Conservation (phyloP, 805 yeast genomes). For the Lachancea meyersii region DNA sequence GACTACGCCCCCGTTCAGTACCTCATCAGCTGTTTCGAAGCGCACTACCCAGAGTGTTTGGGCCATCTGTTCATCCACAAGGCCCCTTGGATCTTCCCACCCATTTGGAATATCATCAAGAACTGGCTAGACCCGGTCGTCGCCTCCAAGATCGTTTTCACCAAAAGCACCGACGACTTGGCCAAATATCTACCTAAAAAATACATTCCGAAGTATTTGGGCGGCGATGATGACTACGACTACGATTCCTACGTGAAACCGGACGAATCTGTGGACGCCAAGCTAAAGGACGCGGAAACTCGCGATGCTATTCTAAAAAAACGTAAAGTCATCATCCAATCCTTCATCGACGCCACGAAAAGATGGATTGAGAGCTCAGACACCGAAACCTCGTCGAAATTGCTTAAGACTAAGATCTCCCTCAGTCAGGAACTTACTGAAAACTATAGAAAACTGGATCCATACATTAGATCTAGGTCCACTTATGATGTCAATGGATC, state of each 20-base stretch:
- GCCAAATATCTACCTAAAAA: constrained; percentile 51
- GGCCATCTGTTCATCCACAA: constrained; percentile 81
- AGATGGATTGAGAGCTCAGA: constrained; percentile 64
- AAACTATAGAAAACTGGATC: constrained; percentile 68
- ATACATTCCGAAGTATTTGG: constrained; percentile 63
- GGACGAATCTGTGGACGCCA: constrained; percentile 48
- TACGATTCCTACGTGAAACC: constrained; percentile 57
- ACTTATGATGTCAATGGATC: constrained; percentile 72
- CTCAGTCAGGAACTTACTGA: constrained; percentile 48
- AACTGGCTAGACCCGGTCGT: constrained; percentile 97
- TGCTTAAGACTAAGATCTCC: constrained; percentile 48
- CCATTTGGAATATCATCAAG: constrained; percentile 89
- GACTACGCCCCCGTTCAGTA: constrained; percentile 89
- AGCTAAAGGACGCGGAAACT: constrained; percentile 40
- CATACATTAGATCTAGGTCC: constrained; percentile 73
- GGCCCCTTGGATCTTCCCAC: constrained; percentile 95
- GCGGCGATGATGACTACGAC: constrained; percentile 61
- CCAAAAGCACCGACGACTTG: constrained; percentile 64
- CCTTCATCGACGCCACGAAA: constrained; percentile 59
- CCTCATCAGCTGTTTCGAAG: constrained; percentile 83
- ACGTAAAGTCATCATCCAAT: constrained; percentile 48
- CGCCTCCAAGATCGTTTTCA: constrained; percentile 82
- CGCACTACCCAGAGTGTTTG: constrained; percentile 91
- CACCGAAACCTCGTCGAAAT: constrained; percentile 42
- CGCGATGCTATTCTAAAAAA: constrained; percentile 42